Conservation (phyloP, 1,139 yeast species). For the Blastobotrys malaysiensis region DNA sequence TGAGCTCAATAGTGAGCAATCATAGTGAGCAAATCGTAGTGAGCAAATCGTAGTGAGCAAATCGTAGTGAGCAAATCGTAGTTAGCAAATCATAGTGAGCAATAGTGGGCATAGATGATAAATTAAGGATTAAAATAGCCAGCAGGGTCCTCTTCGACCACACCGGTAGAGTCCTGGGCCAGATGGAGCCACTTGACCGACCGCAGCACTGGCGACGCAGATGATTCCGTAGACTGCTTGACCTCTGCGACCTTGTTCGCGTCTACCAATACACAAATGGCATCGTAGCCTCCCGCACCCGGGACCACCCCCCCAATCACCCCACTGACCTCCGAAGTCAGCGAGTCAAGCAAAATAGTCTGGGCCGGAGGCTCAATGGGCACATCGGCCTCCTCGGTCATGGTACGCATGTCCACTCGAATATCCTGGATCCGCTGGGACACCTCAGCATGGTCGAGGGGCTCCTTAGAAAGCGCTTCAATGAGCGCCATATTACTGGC, state of each 20-base stretch:
- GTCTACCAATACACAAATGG: constrained; percentile 65
- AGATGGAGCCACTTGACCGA: constrained; percentile 33
- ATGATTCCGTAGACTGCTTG: constrained; percentile 31
- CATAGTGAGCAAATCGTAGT: no score
- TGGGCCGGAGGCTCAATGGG: constrained; percentile 84
- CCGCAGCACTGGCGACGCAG: constrained; percentile 17
- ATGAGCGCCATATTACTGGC: constrained; percentile 55
- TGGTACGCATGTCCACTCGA: constrained; percentile 48
- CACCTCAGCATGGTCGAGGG: constrained; percentile 8
- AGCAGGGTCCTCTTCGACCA: constrained; percentile 18
- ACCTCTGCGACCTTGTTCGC: constrained; percentile 43
- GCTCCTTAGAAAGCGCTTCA: constrained; percentile 25
- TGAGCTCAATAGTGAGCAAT: no score
- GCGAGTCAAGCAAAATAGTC: constrained; percentile 61
- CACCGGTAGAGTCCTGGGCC: constrained; percentile 32
- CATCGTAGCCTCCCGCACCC: constrained; percentile 98
- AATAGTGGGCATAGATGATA: no score
- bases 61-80: no score
- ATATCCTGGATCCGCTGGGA: constrained; percentile 41
- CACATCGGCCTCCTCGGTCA: constrained; percentile 67
- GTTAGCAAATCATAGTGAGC: no score
- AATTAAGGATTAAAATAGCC: neutral
- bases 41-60: no score
- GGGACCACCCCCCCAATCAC: constrained; percentile 94
- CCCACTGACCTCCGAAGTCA: constrained; percentile 50